These are phyloP conservation scores for Niebla homalea DNA, from an alignment of 495 filamentous ascomycete genomes.

Conservation along the genomic window DNA sequence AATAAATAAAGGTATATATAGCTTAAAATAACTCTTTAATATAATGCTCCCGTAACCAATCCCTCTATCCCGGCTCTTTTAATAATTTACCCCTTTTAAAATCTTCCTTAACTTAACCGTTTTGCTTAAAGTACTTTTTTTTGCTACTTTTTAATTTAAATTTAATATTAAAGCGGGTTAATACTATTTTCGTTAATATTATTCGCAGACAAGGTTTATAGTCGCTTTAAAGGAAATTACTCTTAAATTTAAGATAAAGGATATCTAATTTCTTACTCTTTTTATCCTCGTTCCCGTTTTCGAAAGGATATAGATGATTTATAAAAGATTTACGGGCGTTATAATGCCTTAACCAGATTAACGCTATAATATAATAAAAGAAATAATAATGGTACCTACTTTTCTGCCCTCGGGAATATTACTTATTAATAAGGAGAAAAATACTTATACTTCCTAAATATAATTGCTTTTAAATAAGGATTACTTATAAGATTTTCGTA, in stretches of 20 bases:
- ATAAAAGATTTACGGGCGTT: not conserved
- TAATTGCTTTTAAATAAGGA: conserved; percentile 7
- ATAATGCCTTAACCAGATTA: conserved; percentile 7
- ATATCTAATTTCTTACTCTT: conserved; percentile 7
- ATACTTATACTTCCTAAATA: not conserved
- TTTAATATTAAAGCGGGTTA: conserved; percentile 6
- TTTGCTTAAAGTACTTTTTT: conserved; percentile 12
- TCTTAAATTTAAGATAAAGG: conserved; percentile 4
- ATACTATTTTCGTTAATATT: not conserved
- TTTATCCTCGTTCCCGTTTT: conserved; percentile 15
- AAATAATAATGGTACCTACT: conserved; percentile 1
- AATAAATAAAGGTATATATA: conserved; percentile 11
- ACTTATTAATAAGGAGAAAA: conserved; percentile 6
- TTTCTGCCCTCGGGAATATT: conserved; percentile 3
- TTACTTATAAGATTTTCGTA: conserved; percentile 5
- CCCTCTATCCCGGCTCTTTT: conserved; percentile 3
- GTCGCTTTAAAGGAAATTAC: conserved; percentile 9
- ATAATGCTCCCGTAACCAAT: not conserved
- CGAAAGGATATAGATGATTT: conserved; percentile 4
- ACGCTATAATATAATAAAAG: conserved; percentile 1
- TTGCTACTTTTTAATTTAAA: conserved; percentile 2
- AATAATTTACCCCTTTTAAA: conserved; percentile 8
- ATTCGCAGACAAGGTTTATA: not conserved
- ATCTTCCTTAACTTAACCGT: conserved; percentile 10
- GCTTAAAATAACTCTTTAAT: conserved; percentile 21